These are phyloP conservation scores for Elaeis guineensis DNA, from an alignment of 176 grass and related monocot genomes.

Conservation along the genomic window DNA sequence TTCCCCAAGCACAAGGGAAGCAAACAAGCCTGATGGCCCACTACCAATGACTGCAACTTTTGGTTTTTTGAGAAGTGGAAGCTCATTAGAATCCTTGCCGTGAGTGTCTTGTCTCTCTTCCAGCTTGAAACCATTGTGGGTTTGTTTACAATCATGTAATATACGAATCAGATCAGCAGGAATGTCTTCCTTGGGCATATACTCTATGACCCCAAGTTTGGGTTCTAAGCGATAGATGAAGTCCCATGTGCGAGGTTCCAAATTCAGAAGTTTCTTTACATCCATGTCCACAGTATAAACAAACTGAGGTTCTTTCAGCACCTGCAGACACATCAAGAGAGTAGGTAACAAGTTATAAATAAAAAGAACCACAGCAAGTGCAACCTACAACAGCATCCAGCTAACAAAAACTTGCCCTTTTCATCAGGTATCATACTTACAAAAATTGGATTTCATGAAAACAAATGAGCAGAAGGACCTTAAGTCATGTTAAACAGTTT, in stretches of 20 bases:
- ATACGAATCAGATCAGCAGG: conserved; percentile 54
- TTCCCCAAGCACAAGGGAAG: conserved; percentile 82
- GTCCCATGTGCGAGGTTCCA: conserved; percentile 89
- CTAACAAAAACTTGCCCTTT: too few relatives aligned
- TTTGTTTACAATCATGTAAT: conserved; percentile 26
- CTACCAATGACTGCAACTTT: conserved; percentile 81
- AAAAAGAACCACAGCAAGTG: too few relatives aligned
- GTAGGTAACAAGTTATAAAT: too few relatives aligned
- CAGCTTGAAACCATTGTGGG: conserved; percentile 14
- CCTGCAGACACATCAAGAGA: conserved; percentile 28
- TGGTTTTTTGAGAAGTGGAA: conserved; percentile 35
- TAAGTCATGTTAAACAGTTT: too few relatives aligned
- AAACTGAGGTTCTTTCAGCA: conserved; percentile 85
- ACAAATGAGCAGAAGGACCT: too few relatives aligned
- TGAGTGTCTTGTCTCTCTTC: conserved; percentile 11
- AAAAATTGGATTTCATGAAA: too few relatives aligned
- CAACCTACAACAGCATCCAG: too few relatives aligned
- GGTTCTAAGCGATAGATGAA: conserved; percentile 85
- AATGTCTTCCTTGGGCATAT: conserved; percentile 47
- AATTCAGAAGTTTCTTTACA: conserved; percentile 73
- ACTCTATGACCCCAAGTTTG: conserved; percentile 64
- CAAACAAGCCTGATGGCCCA: conserved; percentile 87
- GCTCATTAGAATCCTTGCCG: conserved; percentile 17
- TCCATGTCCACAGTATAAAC: conserved; percentile 91
- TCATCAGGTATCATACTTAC: too few relatives aligned